Evolutionary conservation across 306 rosid genomes (phyloP).

Genomic region (Citrullus colocynthis): DNA sequence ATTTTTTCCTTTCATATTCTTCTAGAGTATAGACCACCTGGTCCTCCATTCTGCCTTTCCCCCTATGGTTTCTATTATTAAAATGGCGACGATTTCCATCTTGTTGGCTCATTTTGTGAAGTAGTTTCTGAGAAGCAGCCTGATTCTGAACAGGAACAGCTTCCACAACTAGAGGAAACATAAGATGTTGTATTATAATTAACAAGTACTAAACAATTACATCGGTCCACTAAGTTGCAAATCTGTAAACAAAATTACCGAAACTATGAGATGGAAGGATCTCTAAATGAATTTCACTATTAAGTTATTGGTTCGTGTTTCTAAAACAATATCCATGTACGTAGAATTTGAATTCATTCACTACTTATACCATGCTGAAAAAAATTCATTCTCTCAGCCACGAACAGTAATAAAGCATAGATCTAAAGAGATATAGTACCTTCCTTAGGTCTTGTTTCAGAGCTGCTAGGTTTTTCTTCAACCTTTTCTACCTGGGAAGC

Average conservation of each 20-base stretch:
- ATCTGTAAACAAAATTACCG: neutral
- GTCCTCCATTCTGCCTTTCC: constrained; percentile 60
- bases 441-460: constrained; percentile 76
- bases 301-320: neutral
- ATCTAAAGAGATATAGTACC: constrained; percentile 29
- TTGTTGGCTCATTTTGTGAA: constrained; percentile 52
- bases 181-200: neutral
- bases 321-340: neutral
- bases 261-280: neutral
- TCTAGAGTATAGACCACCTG: constrained; percentile 42
- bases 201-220: neutral
- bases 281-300: neutral
- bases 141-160: constrained; percentile 77
- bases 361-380: neutral
- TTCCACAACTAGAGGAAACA: constrained; percentile 45
- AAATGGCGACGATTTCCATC: constrained; percentile 22
- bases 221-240: neutral
- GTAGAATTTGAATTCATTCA: neutral
- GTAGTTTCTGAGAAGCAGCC: constrained; percentile 89
- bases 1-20: constrained; percentile 56
- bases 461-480: constrained; percentile 67
- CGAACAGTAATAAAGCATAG: constrained; percentile 1
- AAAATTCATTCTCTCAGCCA: neutral
- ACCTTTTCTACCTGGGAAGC: constrained; percentile 22
- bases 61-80: constrained; percentile 35